A percentile compares a stretch with the other conserved stretches of the same genome.
These are phyloP conservation scores for Dissophora globulifera DNA, from an alignment of 192 early-diverging fungal species.

Conservation along the genomic window DNA sequence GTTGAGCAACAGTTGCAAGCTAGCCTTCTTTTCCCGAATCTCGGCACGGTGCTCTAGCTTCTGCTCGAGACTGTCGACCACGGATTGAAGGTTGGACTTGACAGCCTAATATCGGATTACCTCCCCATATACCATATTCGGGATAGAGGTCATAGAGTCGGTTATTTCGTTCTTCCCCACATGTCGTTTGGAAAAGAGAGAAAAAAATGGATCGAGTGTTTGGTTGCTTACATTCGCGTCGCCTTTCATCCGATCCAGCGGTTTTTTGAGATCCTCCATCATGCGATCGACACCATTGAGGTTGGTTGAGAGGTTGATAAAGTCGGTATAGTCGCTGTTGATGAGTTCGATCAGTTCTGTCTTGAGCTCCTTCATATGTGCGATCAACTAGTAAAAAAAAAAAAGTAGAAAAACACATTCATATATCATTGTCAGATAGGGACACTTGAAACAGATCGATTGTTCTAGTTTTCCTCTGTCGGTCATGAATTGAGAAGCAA, in stretches of 20 bases:
- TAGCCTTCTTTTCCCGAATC: constrained; percentile 77
- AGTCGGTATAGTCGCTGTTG: constrained; percentile 83
- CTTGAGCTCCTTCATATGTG: constrained; percentile 70
- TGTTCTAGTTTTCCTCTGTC: neutral
- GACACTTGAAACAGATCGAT: neutral
- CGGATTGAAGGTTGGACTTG: constrained; percentile 56
- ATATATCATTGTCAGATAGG: no score
- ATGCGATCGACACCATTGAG: constrained; percentile 78
- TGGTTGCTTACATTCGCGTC: constrained; percentile 76
- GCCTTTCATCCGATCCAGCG: constrained; percentile 68
- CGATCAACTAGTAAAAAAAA: constrained; percentile 71
- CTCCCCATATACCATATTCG: neutral
- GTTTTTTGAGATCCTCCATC: constrained; percentile 67
- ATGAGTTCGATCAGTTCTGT: constrained; percentile 81
- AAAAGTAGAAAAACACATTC: no score
- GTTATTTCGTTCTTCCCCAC: no score
- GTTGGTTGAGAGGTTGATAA: constrained; percentile 82
- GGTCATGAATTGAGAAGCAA: no score
- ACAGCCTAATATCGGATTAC: constrained; percentile 55
- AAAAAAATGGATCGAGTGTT: no score
- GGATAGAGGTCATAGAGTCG: no score
- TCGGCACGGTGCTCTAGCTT: constrained; percentile 69
- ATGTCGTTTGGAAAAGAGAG: no score
- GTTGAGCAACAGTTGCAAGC: constrained; percentile 74
- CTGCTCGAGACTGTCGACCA: constrained; percentile 65